Percentiles rank a stretch among this genome's conserved stretches.
Conservation (phyloP, 2,329 filamentous ascomycete species). For the Lasiodiplodia gonubiensis region DNA sequence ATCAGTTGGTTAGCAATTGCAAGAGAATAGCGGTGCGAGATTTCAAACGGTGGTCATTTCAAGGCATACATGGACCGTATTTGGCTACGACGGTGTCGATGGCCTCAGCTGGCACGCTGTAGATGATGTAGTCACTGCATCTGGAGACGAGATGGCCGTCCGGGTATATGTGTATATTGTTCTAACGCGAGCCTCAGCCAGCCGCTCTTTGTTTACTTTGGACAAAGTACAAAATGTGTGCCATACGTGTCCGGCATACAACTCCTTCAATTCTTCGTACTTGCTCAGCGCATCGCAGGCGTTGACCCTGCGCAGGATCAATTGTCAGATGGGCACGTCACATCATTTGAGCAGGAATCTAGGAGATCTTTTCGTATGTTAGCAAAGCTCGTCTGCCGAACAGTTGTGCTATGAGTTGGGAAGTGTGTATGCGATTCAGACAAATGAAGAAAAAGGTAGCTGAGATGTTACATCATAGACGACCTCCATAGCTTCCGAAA, state of each 20-base stretch:
- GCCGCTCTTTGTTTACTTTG: slow-evolving; percentile 40
- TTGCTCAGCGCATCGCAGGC: slow-evolving; percentile 93
- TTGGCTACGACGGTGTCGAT: slow-evolving; percentile 86
- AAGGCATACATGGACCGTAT: slow-evolving; percentile 85
- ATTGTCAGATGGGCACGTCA: slow-evolving; percentile 31
- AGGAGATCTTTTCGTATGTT: slow-evolving; percentile 35
- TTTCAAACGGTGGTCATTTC: slow-evolving; percentile 19
- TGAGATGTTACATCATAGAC: slow-evolving; percentile 99
- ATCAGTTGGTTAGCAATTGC: slow-evolving; percentile 13
- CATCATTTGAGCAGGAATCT: slow-evolving; percentile 7
- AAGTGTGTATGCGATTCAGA: slow-evolving; percentile 68
- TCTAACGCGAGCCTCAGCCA: slow-evolving; percentile 65
- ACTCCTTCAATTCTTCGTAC: slow-evolving; percentile 77
- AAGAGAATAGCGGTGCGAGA: slow-evolving; percentile 22
- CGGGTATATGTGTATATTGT: slow-evolving; percentile 79
- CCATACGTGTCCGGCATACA: slow-evolving; percentile 87
- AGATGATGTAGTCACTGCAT: slow-evolving; percentile 97
- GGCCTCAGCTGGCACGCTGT: slow-evolving; percentile 93
- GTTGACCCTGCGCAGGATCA: slow-evolving; percentile 71
- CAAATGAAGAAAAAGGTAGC: slow-evolving; percentile 88
- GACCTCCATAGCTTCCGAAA: slow-evolving; percentile 61
- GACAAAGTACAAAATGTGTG: slow-evolving; percentile 38
- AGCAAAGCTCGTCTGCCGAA: slow-evolving; percentile 6
- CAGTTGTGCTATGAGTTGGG: background rate
- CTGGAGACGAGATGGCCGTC: slow-evolving; percentile 97